Conservation (phyloP, 1,139 yeast genomes). For the Geotrichum candidum region DNA sequence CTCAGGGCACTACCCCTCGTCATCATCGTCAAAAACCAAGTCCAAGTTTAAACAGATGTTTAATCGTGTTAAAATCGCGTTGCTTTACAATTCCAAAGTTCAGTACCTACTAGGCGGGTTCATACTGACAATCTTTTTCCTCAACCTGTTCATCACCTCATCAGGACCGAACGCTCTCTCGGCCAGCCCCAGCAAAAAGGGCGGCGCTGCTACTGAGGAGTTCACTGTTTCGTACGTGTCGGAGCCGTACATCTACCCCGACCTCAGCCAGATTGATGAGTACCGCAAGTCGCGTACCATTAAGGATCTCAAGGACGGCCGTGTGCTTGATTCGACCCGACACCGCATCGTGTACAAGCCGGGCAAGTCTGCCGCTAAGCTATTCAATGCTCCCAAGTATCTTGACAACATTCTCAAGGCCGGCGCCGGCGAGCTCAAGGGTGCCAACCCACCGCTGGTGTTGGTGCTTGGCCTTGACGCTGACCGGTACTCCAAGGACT, state of each 20-base stretch:
- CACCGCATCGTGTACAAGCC: slow-evolving; percentile 24
- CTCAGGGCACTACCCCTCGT: slow-evolving; percentile 1
- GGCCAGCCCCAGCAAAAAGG: background rate
- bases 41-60: background rate
- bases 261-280: slow-evolving; percentile 25
- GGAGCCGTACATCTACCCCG: slow-evolving; percentile 28
- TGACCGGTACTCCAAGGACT: slow-evolving; percentile 25
- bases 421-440: slow-evolving; percentile 8
- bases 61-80: slow-evolving; percentile 1
- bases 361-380: slow-evolving; percentile 7
- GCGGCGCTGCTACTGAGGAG: slow-evolving; percentile 25
- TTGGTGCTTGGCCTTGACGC: slow-evolving; percentile 30
- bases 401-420: slow-evolving; percentile 2
- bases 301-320: slow-evolving; percentile 24
- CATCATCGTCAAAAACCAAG: background rate
- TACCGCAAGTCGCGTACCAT: slow-evolving; percentile 30
- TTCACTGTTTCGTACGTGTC: slow-evolving; percentile 21
- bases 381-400: slow-evolving; percentile 4
- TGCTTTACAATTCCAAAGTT: slow-evolving; percentile 10
- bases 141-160: background rate
- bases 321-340: slow-evolving; percentile 25
- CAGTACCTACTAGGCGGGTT: slow-evolving; percentile 12
- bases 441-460: slow-evolving; percentile 20
- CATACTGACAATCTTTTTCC: background rate
- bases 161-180: background rate